Conservation (phyloP, 352 stramenopile genomes). For the Pythium grandisporangium region DNA sequence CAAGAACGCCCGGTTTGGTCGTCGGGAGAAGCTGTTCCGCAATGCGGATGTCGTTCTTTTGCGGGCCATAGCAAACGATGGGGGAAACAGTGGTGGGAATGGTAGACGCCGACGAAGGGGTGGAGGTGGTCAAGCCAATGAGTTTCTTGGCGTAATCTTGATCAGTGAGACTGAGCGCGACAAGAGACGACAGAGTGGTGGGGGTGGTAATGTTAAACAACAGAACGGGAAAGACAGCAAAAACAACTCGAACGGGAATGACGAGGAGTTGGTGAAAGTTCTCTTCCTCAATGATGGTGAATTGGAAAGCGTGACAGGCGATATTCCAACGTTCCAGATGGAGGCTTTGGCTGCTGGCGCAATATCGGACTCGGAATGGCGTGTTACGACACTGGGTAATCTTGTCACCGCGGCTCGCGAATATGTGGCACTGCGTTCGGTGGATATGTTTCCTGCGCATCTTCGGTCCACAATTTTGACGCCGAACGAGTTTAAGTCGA, state of each 20-base stretch:
- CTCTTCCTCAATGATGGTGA: slow-evolving; percentile 79
- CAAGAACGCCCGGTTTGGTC: slow-evolving; percentile 4
- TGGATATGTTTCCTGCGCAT: slow-evolving; percentile 79
- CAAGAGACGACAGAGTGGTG: slow-evolving; percentile 28
- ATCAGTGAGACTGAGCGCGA: slow-evolving; percentile 67
- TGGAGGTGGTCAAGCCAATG: slow-evolving; percentile 34
- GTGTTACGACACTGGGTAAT: slow-evolving; percentile 65
- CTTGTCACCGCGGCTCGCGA: slow-evolving; percentile 72
- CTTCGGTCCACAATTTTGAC: slow-evolving; percentile 71
- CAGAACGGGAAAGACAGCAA: slow-evolving; percentile 16
- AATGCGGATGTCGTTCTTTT: slow-evolving; percentile 76
- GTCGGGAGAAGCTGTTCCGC: slow-evolving; percentile 49
- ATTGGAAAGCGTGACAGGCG: slow-evolving; percentile 52
- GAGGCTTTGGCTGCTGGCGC: slow-evolving; percentile 54
- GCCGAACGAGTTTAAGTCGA: slow-evolving; percentile 72
- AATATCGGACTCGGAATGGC: slow-evolving; percentile 69
- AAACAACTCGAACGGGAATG: too few relatives aligned
- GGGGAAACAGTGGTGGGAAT: too few relatives aligned
- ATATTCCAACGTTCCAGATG: slow-evolving; percentile 48
- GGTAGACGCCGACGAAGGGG: too few relatives aligned
- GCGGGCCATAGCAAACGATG: slow-evolving; percentile 23
- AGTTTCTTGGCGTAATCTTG: slow-evolving; percentile 68
- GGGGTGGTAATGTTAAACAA: slow-evolving; percentile 28
- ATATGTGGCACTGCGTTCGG: slow-evolving; percentile 73
- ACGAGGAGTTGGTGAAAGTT: slow-evolving; percentile 61